These are phyloP conservation scores for Zelonia costaricensis DNA, from an alignment of 208 protist genomes.

Conservation along the genomic window DNA sequence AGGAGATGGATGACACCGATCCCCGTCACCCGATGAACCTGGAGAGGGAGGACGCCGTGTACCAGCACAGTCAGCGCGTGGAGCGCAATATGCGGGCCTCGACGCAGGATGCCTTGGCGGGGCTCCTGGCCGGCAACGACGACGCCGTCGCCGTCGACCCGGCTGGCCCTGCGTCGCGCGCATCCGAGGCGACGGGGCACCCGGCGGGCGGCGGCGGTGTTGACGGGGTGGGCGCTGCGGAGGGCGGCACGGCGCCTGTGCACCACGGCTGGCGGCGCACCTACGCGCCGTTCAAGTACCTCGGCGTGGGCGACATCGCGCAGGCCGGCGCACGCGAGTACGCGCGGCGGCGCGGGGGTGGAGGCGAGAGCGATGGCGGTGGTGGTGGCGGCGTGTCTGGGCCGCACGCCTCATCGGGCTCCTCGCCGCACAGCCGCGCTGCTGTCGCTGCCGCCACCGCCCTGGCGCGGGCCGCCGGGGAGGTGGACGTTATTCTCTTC, in stretches of 20 bases:
- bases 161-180: background rate
- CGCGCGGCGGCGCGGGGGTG: slow-evolving; percentile 7
- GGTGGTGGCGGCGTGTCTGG: too few species aligned
- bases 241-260: background rate
- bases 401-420: background rate
- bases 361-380: too few species aligned
- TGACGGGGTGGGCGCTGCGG: background rate
- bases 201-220: background rate
- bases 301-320: slow-evolving; percentile 25
- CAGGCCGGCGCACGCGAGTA: slow-evolving; percentile 11
- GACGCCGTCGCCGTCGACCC: background rate
- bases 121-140: background rate
- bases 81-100: slow-evolving; percentile 38
- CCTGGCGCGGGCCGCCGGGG: slow-evolving; percentile 11
- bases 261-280: slow-evolving; percentile 4
- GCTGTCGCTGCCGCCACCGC: slow-evolving; percentile 5
- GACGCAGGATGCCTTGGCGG: slow-evolving; percentile 6
- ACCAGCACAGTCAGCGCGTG: slow-evolving; percentile 42
- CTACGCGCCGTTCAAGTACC: slow-evolving; percentile 16
- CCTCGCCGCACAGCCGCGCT: background rate
- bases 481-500: slow-evolving; percentile 39
- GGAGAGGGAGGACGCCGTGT: slow-evolving; percentile 44
- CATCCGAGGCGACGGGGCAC: background rate
- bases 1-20: slow-evolving; percentile 78
- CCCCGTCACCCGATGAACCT: slow-evolving; percentile 70